Evolutionary conservation across 2,329 filamentous ascomycete species (phyloP).

Genomic region (Tetracladium maxilliforme): DNA sequence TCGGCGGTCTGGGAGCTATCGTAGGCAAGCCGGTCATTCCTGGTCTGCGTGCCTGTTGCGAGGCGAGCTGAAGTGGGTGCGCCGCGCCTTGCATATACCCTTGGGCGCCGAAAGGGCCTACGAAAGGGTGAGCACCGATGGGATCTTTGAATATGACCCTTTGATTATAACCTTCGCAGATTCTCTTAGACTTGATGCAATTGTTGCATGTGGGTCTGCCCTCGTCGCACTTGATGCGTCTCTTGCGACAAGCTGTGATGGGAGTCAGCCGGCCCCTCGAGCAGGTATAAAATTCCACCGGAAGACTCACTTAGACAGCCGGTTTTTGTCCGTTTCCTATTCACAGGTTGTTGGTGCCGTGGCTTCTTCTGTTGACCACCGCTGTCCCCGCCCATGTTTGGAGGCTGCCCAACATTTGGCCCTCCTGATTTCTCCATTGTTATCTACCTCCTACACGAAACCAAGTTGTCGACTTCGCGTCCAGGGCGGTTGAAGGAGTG

Average conservation of each 20-base stretch:
- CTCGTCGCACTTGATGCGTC: conserved; percentile 95
- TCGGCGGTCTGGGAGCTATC: conserved; percentile 37
- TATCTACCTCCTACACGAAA: too few species aligned
- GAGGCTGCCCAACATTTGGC: too few species aligned
- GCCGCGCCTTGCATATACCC: too few species aligned
- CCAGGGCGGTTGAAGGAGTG: too few species aligned
- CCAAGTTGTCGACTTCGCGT: too few species aligned
- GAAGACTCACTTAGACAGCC: conserved; percentile 66
- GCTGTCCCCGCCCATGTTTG: too few species aligned
- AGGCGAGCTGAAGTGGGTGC: conserved; percentile 3
- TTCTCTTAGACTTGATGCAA: conserved; percentile 72
- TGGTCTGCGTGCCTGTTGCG: conserved; percentile 6
- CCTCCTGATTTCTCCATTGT: too few species aligned
- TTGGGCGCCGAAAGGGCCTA: conserved; percentile 26
- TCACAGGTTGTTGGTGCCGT: too few species aligned
- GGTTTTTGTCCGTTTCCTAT: conserved; percentile 91
- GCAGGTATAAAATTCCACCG: background rate
- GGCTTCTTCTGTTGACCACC: too few species aligned
- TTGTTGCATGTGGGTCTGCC: conserved; percentile 71
- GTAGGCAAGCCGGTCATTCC: conserved; percentile 19
- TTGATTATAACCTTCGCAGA: conserved; percentile 74
- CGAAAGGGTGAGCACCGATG: conserved; percentile 39
- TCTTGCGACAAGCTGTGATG: conserved; percentile 66
- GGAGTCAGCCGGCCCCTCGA: background rate
- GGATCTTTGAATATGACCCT: conserved; percentile 69